phyloP scores from a whole-genome alignment of 176 grass and related monocot genomes.

The Oryza glaberrima region DNA sequence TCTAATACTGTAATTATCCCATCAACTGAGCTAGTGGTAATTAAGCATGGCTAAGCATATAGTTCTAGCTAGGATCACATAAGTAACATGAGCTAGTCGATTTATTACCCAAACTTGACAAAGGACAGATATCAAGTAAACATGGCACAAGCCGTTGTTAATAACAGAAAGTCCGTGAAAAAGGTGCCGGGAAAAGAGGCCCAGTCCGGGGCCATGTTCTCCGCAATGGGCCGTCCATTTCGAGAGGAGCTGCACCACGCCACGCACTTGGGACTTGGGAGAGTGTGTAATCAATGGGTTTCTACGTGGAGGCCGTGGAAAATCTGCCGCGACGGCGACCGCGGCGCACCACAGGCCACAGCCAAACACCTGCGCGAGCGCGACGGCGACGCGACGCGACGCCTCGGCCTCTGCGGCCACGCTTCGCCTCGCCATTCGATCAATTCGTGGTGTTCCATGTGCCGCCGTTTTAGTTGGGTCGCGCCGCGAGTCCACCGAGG shows the following conservation, averaged over 20 bases:
- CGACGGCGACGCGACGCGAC: neutral
- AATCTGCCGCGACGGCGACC: neutral
- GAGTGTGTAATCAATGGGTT: neutral
- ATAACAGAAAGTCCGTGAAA: too few relatives aligned
- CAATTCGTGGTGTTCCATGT: neutral
- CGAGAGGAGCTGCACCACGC: neutral
- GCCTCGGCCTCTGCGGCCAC: too few relatives aligned
- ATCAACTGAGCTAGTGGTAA: too few relatives aligned
- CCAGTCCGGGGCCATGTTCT: neutral
- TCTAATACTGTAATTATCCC: too few relatives aligned
- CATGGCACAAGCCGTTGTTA: neutral
- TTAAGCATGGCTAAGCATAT: too few relatives aligned
- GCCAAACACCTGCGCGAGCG: neutral
- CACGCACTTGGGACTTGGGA: neutral
- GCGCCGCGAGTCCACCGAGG: neutral
- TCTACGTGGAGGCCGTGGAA: neutral
- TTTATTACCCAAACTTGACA: too few relatives aligned
- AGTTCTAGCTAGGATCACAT: too few relatives aligned
- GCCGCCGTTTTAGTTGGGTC: too few relatives aligned
- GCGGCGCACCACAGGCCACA: too few relatives aligned
- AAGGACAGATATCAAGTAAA: too few relatives aligned
- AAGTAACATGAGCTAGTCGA: too few relatives aligned
- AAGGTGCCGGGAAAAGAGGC: constrained; percentile 16
- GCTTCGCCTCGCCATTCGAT: too few relatives aligned
- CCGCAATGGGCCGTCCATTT: constrained; percentile 17